These are phyloP conservation scores for Hymenoscyphus fraxineus DNA, from an alignment of 2,329 filamentous ascomycete genomes.

Conservation along the genomic window DNA sequence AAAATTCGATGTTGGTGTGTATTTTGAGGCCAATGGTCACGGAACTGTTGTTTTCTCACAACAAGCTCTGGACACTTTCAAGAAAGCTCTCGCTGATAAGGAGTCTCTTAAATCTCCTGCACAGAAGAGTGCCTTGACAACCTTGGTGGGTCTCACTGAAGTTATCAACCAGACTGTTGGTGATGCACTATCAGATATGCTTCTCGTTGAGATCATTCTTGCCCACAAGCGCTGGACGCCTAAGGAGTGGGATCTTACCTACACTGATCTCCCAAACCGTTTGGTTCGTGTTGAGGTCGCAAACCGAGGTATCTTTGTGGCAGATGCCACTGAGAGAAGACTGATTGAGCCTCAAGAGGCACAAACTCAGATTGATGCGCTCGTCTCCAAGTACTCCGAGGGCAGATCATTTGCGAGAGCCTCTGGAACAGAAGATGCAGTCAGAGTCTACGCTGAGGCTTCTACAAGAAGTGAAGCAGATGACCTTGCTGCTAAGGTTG, in stretches of 20 bases:
- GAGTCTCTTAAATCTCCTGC: slow-evolving; percentile 85
- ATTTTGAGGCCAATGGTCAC: slow-evolving; percentile 98
- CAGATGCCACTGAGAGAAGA: slow-evolving; percentile 86
- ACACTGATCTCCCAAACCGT: slow-evolving; percentile 89
- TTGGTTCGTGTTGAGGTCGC: slow-evolving; percentile 89
- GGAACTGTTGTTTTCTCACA: slow-evolving; percentile 93
- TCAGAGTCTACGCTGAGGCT: slow-evolving; percentile 93
- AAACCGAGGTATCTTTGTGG: slow-evolving; percentile 84
- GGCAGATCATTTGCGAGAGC: slow-evolving; percentile 88
- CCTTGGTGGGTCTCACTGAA: slow-evolving; percentile 76
- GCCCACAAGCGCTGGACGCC: slow-evolving; percentile 91
- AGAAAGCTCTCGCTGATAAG: slow-evolving; percentile 40
- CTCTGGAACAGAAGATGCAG: slow-evolving; percentile 92
- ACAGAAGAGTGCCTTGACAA: slow-evolving; percentile 84
- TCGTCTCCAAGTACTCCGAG: slow-evolving; percentile 86
- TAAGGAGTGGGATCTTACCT: slow-evolving; percentile 88
- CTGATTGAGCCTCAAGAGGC: slow-evolving; percentile 74
- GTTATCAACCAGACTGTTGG: slow-evolving; percentile 98
- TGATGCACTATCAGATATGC: slow-evolving; percentile 91
- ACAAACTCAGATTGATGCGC: slow-evolving; percentile 80
- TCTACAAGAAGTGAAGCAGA: slow-evolving; percentile 85
- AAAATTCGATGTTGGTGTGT: slow-evolving; percentile 92
- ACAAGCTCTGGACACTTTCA: slow-evolving; percentile 74
- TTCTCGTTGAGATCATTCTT: slow-evolving; percentile 92
- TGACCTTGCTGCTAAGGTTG: slow-evolving; percentile 81